Base-by-base conservation (phyloP, 2,329 filamentous ascomycete genomes). In the Uncinocarpus reesii region DNA sequence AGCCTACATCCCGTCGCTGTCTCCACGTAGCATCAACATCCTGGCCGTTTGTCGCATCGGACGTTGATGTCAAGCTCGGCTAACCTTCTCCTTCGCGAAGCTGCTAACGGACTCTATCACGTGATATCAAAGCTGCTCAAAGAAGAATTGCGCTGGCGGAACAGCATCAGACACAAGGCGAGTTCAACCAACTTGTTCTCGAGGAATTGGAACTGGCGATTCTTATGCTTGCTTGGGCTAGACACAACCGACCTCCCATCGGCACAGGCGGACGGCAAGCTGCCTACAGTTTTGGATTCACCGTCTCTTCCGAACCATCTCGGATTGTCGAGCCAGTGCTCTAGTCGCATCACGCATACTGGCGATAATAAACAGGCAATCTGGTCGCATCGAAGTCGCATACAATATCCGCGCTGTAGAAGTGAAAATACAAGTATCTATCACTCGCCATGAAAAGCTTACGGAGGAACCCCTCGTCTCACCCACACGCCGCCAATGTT, bases 401-500 rank as follows among this genome's bases (percentile, higher is more conserved):
- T 13, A 13, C 18, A 7, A 23, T 38, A 38, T 23, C 5, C 13
- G 20, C 35, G 20, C 7, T 38, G 23, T 21, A 23, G 11, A 7
- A 7, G 3, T 13, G 20, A 13, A 36, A 34, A 28, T 13, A 10
- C 18, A 13, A 34, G 13, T 20, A 31, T 8, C 23, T 28, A 21
- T 8, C n/a, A 40, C 10, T 41, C 55, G 62, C 56, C n/a, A 80
- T 80, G 77, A 79, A 78, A 58, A 82, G 79, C 57, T 66, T 83
- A 49, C 79, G 81, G 62, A 71, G 79, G 52, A 59, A 77, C 70
- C 47, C 71, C 63, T 59, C 71, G 42, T 68, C 72, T 13, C 76
- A 79, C 53, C 71, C 72, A 4, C 68, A 71, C 48, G 76, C 81
- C 24, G 74, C 82, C 40, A 94, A 84, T 62, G 83, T 96, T 55